phyloP scores from a whole-genome alignment of 345 rosid species.

The Populus deltoides region DNA sequence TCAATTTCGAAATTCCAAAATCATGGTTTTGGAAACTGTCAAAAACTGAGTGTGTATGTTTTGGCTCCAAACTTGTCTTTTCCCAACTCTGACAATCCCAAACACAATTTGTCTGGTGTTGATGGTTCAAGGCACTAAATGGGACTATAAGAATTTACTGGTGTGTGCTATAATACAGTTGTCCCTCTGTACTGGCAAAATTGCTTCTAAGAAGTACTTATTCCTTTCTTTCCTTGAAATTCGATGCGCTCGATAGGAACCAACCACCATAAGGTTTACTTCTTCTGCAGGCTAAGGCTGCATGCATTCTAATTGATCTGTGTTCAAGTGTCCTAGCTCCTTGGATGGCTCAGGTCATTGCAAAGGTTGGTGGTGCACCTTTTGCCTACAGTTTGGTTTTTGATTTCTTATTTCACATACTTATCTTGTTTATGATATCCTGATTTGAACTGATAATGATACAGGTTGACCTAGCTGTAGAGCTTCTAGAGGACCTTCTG shows the following conservation, averaged over 20 bases:
- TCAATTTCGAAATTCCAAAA: too few species aligned
- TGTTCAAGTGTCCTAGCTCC: conserved; percentile 75
- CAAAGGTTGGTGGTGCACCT: conserved; percentile 52
- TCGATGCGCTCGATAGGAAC: neutral
- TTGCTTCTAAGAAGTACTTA: neutral
- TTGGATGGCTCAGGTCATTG: conserved; percentile 67
- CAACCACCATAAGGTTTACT: conserved; percentile 9
- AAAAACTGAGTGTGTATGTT: too few species aligned
- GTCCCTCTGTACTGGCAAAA: neutral
- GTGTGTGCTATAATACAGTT: neutral
- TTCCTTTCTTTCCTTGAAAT: neutral
- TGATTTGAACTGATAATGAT: conserved; percentile 20
- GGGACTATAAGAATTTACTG: neutral
- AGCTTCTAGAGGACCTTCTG: conserved; percentile 75
- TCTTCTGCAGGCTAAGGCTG: conserved; percentile 71
- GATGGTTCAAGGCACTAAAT: neutral
- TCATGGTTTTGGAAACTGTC: too few species aligned
- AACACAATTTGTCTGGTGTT: neutral
- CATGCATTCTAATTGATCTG: conserved; percentile 72
- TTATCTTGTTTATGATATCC: conserved; percentile 9
- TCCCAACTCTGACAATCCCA: too few species aligned
- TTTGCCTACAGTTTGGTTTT: neutral
- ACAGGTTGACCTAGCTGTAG: conserved; percentile 70
- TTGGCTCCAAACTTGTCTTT: too few species aligned
- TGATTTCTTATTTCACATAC: neutral